Evolutionary conservation across 768 basidiomycete genomes (phyloP).

Genomic region (Pisolithus albus): DNA sequence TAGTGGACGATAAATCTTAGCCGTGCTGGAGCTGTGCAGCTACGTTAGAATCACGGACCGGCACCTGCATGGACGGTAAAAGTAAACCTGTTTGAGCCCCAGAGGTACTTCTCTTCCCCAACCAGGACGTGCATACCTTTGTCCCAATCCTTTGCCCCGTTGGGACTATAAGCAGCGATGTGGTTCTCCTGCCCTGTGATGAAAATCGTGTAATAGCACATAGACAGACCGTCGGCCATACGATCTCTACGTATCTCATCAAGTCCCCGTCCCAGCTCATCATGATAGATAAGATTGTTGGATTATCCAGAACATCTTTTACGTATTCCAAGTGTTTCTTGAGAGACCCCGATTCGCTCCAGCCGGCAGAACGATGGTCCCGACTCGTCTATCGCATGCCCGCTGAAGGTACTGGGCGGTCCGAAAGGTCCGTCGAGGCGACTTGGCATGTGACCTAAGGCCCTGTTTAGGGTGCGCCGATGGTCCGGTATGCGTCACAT

Average conservation of each 20-base stretch:
- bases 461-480: too few relatives aligned
- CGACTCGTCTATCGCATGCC: too few relatives aligned
- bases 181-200: too few relatives aligned
- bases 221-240: too few relatives aligned
- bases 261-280: conserved; percentile 41
- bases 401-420: too few relatives aligned
- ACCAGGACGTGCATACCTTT: conserved; percentile 39
- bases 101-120: conserved; percentile 41
- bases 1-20: conserved; percentile 32
- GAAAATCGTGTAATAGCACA: too few relatives aligned
- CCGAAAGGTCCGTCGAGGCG: too few relatives aligned
- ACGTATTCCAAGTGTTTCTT: conserved; percentile 40
- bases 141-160: conserved; percentile 29
- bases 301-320: conserved; percentile 15
- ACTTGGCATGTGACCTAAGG: too few relatives aligned
- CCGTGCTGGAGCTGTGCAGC: conserved; percentile 12
- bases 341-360: conserved; percentile 39
- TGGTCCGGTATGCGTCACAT: too few relatives aligned
- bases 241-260: too few relatives aligned
- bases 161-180: too few relatives aligned
- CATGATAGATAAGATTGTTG: conserved; percentile 34
- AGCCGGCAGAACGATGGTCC: too few relatives aligned
- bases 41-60: neutral
- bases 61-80: neutral
- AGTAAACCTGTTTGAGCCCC: conserved; percentile 36